Conservation (phyloP, 108 stramenopile genomes). For the Cyclotella cryptica region DNA sequence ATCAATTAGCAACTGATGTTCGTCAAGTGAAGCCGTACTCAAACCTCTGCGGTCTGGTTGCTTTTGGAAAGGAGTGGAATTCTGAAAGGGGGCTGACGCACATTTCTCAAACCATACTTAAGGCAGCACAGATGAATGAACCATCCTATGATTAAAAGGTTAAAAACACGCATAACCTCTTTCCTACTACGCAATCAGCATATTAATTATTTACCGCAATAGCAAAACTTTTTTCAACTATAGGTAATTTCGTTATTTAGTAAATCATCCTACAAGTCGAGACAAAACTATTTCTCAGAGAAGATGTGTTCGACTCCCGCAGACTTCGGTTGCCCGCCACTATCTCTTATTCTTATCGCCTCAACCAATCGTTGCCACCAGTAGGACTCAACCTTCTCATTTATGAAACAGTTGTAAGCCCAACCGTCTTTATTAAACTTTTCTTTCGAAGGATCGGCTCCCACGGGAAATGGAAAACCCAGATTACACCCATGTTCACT, state of each 20-base stretch:
- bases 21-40: constrained; percentile 58
- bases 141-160: constrained; percentile 45
- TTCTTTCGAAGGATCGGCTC: constrained; percentile 25
- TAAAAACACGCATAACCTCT: not conserved
- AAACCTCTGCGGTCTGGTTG: constrained; percentile 66
- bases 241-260: too few relatives aligned
- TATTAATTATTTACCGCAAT: not conserved
- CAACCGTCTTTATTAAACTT: constrained; percentile 54
- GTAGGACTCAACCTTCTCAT: constrained; percentile 74
- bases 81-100: constrained; percentile 19
- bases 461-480: constrained; percentile 73
- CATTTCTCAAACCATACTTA: constrained; percentile 24
- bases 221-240: not conserved
- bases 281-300: too few relatives aligned
- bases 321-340: not conserved
- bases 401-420: constrained; percentile 85
- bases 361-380: constrained; percentile 70
- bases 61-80: constrained; percentile 57
- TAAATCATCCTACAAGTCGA: too few relatives aligned
- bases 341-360: constrained; percentile 27
- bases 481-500: constrained; percentile 55
- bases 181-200: not conserved
- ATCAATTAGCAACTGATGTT: constrained; percentile 37
- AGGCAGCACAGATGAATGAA: constrained; percentile 26
- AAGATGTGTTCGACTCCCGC: too few relatives aligned